Conservation (phyloP, 2,329 filamentous ascomycete species). For the Hymenoscyphus repandus region DNA sequence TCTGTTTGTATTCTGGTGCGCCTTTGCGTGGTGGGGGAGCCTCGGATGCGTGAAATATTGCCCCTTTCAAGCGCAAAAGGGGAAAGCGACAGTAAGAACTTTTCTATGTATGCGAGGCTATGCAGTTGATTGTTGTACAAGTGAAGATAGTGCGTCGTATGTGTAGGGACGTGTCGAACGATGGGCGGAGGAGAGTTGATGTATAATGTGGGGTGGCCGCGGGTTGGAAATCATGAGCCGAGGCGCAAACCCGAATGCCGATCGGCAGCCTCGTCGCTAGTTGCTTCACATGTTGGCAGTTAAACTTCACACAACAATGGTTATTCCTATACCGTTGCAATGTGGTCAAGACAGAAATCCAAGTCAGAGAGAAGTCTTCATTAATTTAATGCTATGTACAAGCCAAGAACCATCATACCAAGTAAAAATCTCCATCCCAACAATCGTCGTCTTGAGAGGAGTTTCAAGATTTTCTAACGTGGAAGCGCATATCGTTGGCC, state of each 20-base stretch:
- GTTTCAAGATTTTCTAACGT: conserved; percentile 12
- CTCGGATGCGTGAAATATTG: background rate
- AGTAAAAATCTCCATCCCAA: conserved; percentile 6
- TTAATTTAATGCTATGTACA: conserved; percentile 5
- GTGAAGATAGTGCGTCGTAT: background rate
- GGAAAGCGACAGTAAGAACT: background rate
- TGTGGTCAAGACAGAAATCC: too few relatives aligned
- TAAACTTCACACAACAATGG: background rate
- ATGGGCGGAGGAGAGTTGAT: background rate
- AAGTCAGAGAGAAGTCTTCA: too few relatives aligned
- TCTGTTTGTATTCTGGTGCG: background rate
- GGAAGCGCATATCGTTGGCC: conserved; percentile 14
- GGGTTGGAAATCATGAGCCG: conserved; percentile 8
- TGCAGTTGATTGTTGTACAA: background rate
- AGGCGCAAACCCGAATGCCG: conserved; percentile 3
- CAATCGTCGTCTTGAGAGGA: conserved; percentile 15
- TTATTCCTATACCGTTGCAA: too few relatives aligned
- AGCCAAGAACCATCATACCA: conserved; percentile 7
- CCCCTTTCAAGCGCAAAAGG: background rate
- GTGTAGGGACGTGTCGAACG: background rate
- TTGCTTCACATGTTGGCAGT: conserved; percentile 6
- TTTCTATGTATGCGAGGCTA: background rate
- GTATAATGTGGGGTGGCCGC: too few relatives aligned
- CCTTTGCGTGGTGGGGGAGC: background rate
- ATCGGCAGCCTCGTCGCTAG: background rate